A percentile compares a stretch with the other conserved stretches of the same genome.
Evolutionary conservation across 176 grass and related monocot genomes (phyloP).

Genomic region (maize (Zea mays)): Zm-B73-REFERENCE-NAM-5.0 NC_050102.1:114615501-114616000

Average conservation of each 20-base stretch:
- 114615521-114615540: conserved; percentile 15
- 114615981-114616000: background rate
- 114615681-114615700: background rate
- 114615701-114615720: background rate
- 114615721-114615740: conserved; percentile 25
- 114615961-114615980: background rate
- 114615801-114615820: conserved; percentile 23
- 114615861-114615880: background rate
- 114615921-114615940: conserved; percentile 18
- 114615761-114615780: conserved; percentile 28
- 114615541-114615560: conserved; percentile 37
- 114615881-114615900: background rate
- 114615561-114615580: conserved; percentile 37
- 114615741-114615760: conserved; percentile 31
- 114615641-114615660: conserved; percentile 38
- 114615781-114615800: conserved; percentile 32
- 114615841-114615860: conserved; percentile 9
- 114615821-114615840: conserved; percentile 24
- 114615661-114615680: conserved; percentile 28
- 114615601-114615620: conserved; percentile 60
- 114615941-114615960: background rate
- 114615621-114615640: conserved; percentile 17
- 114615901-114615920: conserved; percentile 48
- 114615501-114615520: background rate
- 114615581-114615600: conserved; percentile 41